These are phyloP conservation scores for Xerocomus tenax DNA, from an alignment of 1,284 basidiomycete species.

Conservation along the genomic window DNA sequence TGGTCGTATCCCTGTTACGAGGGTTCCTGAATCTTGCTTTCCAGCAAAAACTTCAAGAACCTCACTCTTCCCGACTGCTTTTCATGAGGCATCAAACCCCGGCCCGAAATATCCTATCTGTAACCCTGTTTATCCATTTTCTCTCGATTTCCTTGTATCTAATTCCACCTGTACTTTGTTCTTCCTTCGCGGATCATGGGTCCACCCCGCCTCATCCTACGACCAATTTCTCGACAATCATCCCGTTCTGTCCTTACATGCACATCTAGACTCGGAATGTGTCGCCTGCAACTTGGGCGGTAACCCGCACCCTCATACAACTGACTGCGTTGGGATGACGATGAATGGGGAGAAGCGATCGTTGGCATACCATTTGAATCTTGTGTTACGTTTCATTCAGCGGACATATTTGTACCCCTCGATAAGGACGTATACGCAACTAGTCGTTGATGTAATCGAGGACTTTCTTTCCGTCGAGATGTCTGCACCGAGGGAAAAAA, in stretches of 20 bases:
- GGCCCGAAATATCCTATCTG: slow-evolving; percentile 2
- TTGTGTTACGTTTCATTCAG: slow-evolving; percentile 11
- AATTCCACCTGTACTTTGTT: slow-evolving; percentile 21
- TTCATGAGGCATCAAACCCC: slow-evolving; percentile 1
- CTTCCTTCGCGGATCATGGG: slow-evolving; percentile 4
- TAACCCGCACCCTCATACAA: neutral
- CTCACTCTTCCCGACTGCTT: slow-evolving; percentile 45
- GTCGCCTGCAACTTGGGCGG: neutral
- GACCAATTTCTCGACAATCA: neutral
- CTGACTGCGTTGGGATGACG: neutral
- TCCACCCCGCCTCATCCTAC: neutral
- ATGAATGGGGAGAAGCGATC: slow-evolving; percentile 1
- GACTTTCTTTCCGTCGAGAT: neutral
- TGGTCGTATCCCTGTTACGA: neutral
- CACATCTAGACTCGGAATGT: neutral
- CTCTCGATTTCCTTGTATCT: slow-evolving; percentile 12
- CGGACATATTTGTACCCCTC: slow-evolving; percentile 11
- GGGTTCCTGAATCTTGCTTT: slow-evolving; percentile 6
- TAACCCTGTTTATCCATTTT: slow-evolving; percentile 2
- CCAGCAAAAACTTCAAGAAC: slow-evolving; percentile 50
- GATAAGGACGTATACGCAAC: slow-evolving; percentile 2
- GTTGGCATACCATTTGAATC: slow-evolving; percentile 12
- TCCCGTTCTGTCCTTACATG: neutral
- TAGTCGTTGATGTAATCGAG: slow-evolving; percentile 3
- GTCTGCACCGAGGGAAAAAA: neutral